Conservation (phyloP, 2,329 filamentous ascomycete genomes). For the Botrytis medusae region DNA sequence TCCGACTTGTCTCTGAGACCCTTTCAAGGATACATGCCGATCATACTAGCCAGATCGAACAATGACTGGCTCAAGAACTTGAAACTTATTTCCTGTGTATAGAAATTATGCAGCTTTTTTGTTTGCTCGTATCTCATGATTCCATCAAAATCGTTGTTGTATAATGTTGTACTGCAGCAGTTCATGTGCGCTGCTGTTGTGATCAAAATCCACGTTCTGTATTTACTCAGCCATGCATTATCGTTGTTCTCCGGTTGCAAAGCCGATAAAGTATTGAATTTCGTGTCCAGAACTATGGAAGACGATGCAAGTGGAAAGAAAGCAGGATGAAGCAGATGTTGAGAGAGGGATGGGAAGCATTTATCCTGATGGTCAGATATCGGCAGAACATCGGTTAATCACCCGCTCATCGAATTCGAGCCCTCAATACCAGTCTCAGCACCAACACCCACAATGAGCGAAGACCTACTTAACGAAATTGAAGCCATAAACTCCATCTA, state of each 20-base stretch:
- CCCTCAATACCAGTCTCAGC: neutral
- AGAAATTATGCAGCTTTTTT: neutral
- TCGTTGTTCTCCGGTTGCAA: neutral
- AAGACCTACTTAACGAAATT: conserved; percentile 65
- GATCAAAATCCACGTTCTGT: conserved; percentile 6
- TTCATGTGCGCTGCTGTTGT: conserved; percentile 10
- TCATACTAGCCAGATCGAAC: neutral
- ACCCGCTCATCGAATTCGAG: neutral
- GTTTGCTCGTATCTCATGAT: conserved; percentile 8
- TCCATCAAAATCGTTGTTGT: neutral
- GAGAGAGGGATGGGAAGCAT: neutral
- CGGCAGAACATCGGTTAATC: neutral
- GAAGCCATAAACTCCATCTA: conserved; percentile 86
- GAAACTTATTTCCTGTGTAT: neutral
- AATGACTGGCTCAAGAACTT: neutral
- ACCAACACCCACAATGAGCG: conserved; percentile 32
- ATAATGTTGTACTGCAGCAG: neutral
- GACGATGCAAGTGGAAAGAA: neutral
- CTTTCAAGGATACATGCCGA: neutral
- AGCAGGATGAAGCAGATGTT: neutral
- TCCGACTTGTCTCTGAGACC: conserved; percentile 1
- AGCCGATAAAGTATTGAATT: neutral
- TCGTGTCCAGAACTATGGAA: neutral
- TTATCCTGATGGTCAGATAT: neutral
- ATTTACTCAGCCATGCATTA: neutral